Conservation (phyloP, 2,329 filamentous ascomycete genomes). For the Ascosphaera acerosa region DNA sequence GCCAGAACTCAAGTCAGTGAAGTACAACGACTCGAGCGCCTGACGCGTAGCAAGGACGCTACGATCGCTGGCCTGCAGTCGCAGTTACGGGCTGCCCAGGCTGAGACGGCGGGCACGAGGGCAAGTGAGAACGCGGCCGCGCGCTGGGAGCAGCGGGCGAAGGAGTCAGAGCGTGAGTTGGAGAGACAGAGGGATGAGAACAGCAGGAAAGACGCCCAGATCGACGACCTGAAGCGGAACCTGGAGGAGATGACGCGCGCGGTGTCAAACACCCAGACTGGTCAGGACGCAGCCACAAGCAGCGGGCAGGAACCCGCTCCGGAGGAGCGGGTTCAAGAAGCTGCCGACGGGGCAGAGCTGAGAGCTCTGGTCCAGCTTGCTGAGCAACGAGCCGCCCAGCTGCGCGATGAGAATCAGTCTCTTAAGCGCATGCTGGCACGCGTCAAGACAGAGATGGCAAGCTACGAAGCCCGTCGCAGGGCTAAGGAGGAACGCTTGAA, state of each 20-base stretch:
- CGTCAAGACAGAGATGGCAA: conserved; percentile 18
- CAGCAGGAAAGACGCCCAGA: conserved; percentile 9
- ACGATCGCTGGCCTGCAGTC: conserved; percentile 8
- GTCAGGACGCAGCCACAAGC: conserved; percentile 4
- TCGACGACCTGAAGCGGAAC: conserved; percentile 18
- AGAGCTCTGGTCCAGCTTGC: conserved; percentile 14
- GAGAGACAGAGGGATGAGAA: neutral
- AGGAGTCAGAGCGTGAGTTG: conserved; percentile 2
- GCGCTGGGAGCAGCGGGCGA: conserved; percentile 10
- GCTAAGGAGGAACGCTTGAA: conserved; percentile 19
- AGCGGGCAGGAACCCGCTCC: conserved; percentile 10
- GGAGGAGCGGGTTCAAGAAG: conserved; percentile 13
- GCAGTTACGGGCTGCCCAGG: conserved; percentile 26
- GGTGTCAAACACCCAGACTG: conserved; percentile 5
- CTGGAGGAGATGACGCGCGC: conserved; percentile 19
- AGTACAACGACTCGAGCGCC: conserved; percentile 21
- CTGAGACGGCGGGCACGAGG: conserved; percentile 19
- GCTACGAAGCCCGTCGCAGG: conserved; percentile 18
- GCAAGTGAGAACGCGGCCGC: conserved; percentile 18
- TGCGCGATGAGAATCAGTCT: conserved; percentile 17
- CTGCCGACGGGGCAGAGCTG: conserved; percentile 14
- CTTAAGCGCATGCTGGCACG: conserved; percentile 18
- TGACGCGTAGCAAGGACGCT: neutral
- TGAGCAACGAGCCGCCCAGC: conserved; percentile 16
- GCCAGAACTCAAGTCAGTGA: conserved; percentile 33